Conservation (phyloP, 768 basidiomycete genomes). For the Xanthoconium purpureum region DNA sequence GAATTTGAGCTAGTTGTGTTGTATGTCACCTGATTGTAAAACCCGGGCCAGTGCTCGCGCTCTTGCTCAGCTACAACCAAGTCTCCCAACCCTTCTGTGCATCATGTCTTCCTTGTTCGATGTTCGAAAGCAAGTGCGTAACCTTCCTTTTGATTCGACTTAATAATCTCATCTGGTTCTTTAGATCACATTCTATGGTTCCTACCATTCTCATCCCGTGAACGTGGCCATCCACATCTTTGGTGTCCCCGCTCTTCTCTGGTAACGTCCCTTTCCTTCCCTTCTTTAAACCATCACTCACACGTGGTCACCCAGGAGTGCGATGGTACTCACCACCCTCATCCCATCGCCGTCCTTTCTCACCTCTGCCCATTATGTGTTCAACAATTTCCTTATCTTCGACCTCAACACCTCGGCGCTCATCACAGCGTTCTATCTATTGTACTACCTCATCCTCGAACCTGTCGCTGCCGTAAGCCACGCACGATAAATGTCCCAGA, state of each 20-base stretch:
- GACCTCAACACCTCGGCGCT: slow-evolving; percentile 68
- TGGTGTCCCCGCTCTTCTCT: slow-evolving; percentile 81
- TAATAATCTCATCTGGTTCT: slow-evolving; percentile 6
- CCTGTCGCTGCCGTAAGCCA: slow-evolving; percentile 77
- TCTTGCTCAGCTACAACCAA: no score
- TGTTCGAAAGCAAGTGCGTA: slow-evolving; percentile 63
- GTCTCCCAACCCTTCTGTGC: not conserved
- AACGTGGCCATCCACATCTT: slow-evolving; percentile 86
- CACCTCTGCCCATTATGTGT: slow-evolving; percentile 46
- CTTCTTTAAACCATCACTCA: slow-evolving; percentile 2
- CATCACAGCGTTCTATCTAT: slow-evolving; percentile 53
- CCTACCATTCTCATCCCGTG: slow-evolving; percentile 80
- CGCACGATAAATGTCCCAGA: not conserved
- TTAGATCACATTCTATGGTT: slow-evolving; percentile 89
- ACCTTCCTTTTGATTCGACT: slow-evolving; percentile 7
- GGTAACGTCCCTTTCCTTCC: slow-evolving; percentile 43
- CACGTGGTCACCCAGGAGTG: slow-evolving; percentile 47
- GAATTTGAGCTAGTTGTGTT: no score
- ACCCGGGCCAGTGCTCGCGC: no score
- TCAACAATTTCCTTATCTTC: slow-evolving; percentile 65
- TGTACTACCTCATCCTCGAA: slow-evolving; percentile 81
- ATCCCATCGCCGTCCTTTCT: slow-evolving; percentile 54
- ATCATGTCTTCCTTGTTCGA: slow-evolving; percentile 52
- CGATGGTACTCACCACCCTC: slow-evolving; percentile 48
- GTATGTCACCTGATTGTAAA: no score